Percentiles rank a stretch among this genome's conserved stretches.
These are phyloP conservation scores for Russula compacta DNA, from an alignment of 768 basidiomycete species.

Conservation along the genomic window DNA sequence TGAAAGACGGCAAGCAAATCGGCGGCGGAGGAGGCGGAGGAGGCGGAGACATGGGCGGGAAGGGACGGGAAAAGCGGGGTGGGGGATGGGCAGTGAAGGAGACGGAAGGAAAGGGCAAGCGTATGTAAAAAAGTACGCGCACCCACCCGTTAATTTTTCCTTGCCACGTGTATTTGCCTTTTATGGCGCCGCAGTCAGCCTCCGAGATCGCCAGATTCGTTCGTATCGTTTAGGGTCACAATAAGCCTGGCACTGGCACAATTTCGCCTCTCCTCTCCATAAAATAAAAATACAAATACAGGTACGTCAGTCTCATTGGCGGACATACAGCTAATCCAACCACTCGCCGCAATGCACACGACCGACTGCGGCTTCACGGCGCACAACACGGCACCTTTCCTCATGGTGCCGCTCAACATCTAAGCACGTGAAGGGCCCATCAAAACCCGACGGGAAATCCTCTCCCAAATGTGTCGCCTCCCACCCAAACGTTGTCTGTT, in stretches of 20 bases:
- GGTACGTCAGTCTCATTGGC: background rate
- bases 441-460: background rate
- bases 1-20: conserved; percentile 18
- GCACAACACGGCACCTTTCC: background rate
- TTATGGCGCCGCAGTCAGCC: background rate
- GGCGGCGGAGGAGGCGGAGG: conserved; percentile 18
- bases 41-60: conserved; percentile 11
- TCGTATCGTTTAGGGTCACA: background rate
- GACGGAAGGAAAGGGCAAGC: background rate
- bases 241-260: background rate
- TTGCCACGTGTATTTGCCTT: conserved; percentile 1
- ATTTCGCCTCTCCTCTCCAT: background rate
- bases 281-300: background rate
- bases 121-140: background rate
- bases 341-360: background rate
- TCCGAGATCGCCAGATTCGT: background rate
- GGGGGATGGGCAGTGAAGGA: background rate
- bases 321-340: background rate
- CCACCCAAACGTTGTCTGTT: background rate
- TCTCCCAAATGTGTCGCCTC: background rate
- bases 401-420: background rate
- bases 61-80: background rate
- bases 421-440: background rate
- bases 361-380: background rate
- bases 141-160: background rate